Evolutionary conservation across 2,329 filamentous ascomycete species (phyloP).

Genomic region (Gnomoniopsis smithogilvyi): DNA sequence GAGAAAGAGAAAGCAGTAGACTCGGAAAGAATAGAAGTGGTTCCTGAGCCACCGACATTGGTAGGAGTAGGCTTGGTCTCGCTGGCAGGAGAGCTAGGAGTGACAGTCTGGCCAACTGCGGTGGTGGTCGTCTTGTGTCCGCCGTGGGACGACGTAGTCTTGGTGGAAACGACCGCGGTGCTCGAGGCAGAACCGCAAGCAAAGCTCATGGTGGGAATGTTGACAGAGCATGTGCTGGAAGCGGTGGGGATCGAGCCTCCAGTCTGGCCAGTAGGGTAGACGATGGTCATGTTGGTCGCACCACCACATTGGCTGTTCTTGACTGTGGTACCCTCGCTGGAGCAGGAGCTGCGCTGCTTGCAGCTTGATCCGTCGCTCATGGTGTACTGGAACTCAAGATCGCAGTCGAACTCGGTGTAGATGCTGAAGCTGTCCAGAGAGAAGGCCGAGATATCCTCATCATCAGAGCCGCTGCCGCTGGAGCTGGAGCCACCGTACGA

Average conservation of each 20-base stretch:
- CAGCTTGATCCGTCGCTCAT: slow-evolving; percentile 82
- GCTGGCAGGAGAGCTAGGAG: background rate
- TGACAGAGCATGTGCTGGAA: slow-evolving; percentile 61
- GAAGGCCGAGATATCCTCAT: slow-evolving; percentile 45
- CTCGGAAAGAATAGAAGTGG: no score
- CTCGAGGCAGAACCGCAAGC: slow-evolving; percentile 54
- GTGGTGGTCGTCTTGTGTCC: background rate
- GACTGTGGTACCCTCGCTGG: slow-evolving; percentile 63
- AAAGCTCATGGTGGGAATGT: slow-evolving; percentile 72
- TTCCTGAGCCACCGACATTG: background rate
- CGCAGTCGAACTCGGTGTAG: slow-evolving; percentile 69
- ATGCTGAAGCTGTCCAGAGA: slow-evolving; percentile 75
- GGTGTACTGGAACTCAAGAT: slow-evolving; percentile 80
- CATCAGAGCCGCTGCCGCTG: slow-evolving; percentile 34
- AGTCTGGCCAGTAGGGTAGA: slow-evolving; percentile 55
- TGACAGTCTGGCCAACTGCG: background rate
- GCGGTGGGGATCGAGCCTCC: slow-evolving; percentile 43
- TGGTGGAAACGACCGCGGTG: slow-evolving; percentile 14
- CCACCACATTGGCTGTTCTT: slow-evolving; percentile 90
- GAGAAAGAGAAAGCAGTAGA: background rate
- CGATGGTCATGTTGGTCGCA: slow-evolving; percentile 75
- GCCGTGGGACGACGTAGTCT: background rate
- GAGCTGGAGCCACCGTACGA: background rate
- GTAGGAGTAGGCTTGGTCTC: background rate
- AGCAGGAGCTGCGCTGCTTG: slow-evolving; percentile 73